Evolutionary conservation across 805 yeast species (phyloP).

Genomic region (Candida caryicola): DNA sequence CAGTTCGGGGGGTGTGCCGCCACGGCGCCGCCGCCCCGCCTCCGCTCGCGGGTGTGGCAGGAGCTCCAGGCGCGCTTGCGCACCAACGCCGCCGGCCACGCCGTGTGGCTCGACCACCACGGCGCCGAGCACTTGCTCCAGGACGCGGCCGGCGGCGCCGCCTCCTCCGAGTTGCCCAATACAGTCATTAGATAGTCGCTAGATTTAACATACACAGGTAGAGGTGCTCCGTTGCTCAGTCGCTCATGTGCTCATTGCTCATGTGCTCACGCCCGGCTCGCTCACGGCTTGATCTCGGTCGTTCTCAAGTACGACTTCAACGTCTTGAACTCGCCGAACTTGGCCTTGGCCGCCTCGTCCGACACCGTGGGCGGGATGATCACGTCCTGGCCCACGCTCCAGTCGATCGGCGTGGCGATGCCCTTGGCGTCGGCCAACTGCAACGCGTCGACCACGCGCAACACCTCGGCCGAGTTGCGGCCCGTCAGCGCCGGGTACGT

Average conservation of each 20-base stretch:
- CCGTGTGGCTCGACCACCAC: slow-evolving; percentile 22
- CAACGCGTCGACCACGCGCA: slow-evolving; percentile 67
- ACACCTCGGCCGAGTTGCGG: slow-evolving; percentile 71
- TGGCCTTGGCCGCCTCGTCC: slow-evolving; percentile 55
- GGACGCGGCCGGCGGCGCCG: background rate
- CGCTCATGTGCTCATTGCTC: too few relatives aligned
- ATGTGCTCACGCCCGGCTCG: too few relatives aligned
- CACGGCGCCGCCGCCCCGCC: slow-evolving; percentile 17
- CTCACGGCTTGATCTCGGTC: too few relatives aligned
- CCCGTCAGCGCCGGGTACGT: slow-evolving; percentile 75
- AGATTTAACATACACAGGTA: too few relatives aligned
- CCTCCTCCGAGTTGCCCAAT: slow-evolving; percentile 2
- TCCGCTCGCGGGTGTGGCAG: slow-evolving; percentile 36
- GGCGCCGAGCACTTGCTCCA: slow-evolving; percentile 1
- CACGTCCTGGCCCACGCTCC: slow-evolving; percentile 74
- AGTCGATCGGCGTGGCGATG: slow-evolving; percentile 67
- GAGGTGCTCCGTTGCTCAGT: too few relatives aligned
- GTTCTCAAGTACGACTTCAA: slow-evolving; percentile 64
- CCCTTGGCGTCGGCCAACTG: slow-evolving; percentile 62
- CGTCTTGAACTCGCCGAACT: slow-evolving; percentile 60
- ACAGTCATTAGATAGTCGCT: slow-evolving; percentile 5
- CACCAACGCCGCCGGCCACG: slow-evolving; percentile 30
- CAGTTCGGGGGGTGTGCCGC: slow-evolving; percentile 28
- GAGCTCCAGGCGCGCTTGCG: slow-evolving; percentile 25
- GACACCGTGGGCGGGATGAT: slow-evolving; percentile 66